Conservation (phyloP, 352 stramenopile genomes). For the Pythium monospermum region DNA sequence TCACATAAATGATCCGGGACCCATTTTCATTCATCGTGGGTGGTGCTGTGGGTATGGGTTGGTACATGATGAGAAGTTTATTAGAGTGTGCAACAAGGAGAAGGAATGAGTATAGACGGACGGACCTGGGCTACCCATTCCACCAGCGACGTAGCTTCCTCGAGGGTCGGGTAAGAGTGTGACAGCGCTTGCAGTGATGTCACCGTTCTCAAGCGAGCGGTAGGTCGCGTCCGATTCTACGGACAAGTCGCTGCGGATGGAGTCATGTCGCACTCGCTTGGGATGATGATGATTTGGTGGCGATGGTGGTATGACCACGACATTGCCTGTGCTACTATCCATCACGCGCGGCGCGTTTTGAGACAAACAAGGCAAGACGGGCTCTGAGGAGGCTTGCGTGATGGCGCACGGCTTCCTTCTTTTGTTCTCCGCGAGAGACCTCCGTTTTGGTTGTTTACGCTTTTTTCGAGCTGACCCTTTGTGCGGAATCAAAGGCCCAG, state of each 20-base stretch:
- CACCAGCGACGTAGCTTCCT: constrained; percentile 2
- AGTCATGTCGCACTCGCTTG: constrained; percentile 23
- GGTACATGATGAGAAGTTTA: background rate
- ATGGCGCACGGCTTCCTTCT: background rate
- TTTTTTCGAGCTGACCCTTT: background rate
- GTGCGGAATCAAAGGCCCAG: too few species aligned
- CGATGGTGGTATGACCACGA: constrained; percentile 5
- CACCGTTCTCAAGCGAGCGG: constrained; percentile 37
- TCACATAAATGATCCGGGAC: constrained; percentile 71
- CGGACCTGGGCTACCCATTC: background rate
- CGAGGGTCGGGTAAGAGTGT: constrained; percentile 3
- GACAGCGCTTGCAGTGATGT: constrained; percentile 19
- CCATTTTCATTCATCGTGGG: constrained; percentile 35
- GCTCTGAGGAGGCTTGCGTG: background rate
- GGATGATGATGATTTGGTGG: background rate
- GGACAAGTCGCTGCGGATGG: constrained; percentile 34
- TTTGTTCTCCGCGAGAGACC: too few species aligned
- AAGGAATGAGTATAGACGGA: background rate
- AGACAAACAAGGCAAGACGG: background rate
- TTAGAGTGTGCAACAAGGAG: background rate
- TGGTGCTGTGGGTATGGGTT: background rate
- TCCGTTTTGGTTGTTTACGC: too few species aligned
- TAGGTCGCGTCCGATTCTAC: constrained; percentile 43
- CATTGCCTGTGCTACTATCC: constrained; percentile 19
- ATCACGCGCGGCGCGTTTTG: too few species aligned